phyloP scores from a whole-genome alignment of 176 grass and related monocot genomes.

The Oryza punctata region DNA sequence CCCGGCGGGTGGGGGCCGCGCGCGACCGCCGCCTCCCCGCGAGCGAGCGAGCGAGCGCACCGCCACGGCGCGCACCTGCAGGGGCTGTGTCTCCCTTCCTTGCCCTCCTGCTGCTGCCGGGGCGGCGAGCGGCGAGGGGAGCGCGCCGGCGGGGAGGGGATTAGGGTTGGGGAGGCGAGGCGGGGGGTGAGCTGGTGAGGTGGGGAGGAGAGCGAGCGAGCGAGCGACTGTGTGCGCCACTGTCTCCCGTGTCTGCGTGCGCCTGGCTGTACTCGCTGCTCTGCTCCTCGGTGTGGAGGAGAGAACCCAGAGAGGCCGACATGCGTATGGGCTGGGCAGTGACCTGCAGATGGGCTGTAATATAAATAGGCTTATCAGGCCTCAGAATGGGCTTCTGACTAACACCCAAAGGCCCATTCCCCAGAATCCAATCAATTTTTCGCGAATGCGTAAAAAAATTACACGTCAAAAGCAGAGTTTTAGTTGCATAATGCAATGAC shows the following conservation, averaged over 20 bases:
- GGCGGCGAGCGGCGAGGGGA: not conserved
- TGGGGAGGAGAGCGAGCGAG: not conserved
- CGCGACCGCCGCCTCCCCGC: not conserved
- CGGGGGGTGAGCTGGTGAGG: constrained; percentile 12
- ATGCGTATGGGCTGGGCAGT: not conserved
- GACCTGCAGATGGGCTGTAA: no score
- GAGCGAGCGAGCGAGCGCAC: not conserved
- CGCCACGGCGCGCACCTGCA: not conserved
- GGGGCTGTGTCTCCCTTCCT: not conserved
- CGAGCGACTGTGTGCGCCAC: not conserved
- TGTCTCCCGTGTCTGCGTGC: constrained; percentile 2
- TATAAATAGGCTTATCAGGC: no score
- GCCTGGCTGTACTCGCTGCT: not conserved
- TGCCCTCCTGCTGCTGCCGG: not conserved
- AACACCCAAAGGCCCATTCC: no score
- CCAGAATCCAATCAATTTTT: not conserved
- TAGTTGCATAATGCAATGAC: no score
- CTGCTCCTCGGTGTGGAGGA: not conserved
- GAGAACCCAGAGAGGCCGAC: not conserved
- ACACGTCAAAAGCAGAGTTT: no score
- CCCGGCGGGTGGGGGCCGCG: not conserved
- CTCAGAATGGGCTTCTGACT: not conserved
- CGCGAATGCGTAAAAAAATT: no score
- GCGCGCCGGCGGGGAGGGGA: not conserved
- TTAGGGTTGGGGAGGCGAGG: constrained; percentile 30